Conservation (phyloP, 1,284 basidiomycete genomes). For the Ganoderma lingzhi region DNA sequence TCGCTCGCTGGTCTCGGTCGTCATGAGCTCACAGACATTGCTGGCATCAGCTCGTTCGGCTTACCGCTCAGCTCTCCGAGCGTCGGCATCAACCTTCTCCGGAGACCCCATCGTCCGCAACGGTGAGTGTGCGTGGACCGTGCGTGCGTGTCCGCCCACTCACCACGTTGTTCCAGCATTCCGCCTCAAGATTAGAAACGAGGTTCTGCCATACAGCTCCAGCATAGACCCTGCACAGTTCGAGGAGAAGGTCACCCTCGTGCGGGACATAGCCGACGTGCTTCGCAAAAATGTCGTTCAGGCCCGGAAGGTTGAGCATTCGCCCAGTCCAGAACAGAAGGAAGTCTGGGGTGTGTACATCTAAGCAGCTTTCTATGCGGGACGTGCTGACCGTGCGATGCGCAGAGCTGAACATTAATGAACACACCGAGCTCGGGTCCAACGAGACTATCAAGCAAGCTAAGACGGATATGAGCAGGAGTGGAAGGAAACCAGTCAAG, state of each 20-base stretch:
- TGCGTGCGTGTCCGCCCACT: slow-evolving; percentile 27
- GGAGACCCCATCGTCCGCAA: slow-evolving; percentile 46
- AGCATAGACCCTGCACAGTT: slow-evolving; percentile 56
- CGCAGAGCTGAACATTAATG: slow-evolving; percentile 68
- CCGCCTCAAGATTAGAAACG: slow-evolving; percentile 67
- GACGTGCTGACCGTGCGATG: slow-evolving; percentile 13
- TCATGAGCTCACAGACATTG: slow-evolving; percentile 42
- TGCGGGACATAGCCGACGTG: slow-evolving; percentile 71
- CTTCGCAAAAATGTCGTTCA: slow-evolving; percentile 80
- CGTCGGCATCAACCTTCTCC: slow-evolving; percentile 69
- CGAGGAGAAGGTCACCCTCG: slow-evolving; percentile 59
- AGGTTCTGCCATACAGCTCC: slow-evolving; percentile 51
- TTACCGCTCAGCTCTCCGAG: slow-evolving; percentile 73
- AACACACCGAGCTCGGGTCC: slow-evolving; percentile 77
- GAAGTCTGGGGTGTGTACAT: slow-evolving; percentile 64
- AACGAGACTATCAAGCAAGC: slow-evolving; percentile 75
- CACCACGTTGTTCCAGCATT: slow-evolving; percentile 60
- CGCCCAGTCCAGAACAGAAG: slow-evolving; percentile 40
- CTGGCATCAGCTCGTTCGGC: slow-evolving; percentile 68
- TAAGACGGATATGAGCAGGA: slow-evolving; percentile 53
- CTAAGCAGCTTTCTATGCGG: not conserved
- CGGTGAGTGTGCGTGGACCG: slow-evolving; percentile 34
- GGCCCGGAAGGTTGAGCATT: slow-evolving; percentile 52
- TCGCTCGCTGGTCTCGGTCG: not conserved
- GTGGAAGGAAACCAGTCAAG: slow-evolving; percentile 47